Base-by-base conservation (phyloP, 2,329 filamentous ascomycete species). In the Pseudogymnoascus sp. region DNA sequence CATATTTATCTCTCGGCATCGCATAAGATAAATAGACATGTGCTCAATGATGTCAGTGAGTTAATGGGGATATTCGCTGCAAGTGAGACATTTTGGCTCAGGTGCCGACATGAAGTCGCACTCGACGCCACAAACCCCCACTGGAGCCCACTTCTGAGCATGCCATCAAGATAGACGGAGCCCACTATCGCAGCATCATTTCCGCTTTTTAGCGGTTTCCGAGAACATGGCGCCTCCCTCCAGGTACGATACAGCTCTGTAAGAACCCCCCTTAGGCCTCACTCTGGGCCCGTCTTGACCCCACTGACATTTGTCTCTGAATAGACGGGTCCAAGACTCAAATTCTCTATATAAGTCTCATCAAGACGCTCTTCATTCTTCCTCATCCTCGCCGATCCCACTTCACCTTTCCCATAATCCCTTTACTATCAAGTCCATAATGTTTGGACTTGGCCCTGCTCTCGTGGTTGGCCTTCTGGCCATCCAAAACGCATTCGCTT, bases 401-500 rank as follows among this genome's bases (percentile, higher is more conserved):
- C 47, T 64, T 63, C 64, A 61, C 60, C 47, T 63, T 62, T 59
- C 60, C 50, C 50, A 56, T 35, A 33, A 56, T 14, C 50, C 50
- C 16, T 56, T 56, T 13, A 47, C 67, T 60, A 35, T 61, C 44
- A 63, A 69, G 65, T 76, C 78, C 68, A 75, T 80, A 71, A 82
- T 83, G 80, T 76, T 82, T 68, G 74, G 79, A 61, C 67, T 84
- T 66, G 76, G 79, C 26, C 80, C 80, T 63, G 73, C 81, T 33
- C 67, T 84, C 33, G 72, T 85, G 29, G 73, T 84, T 64, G 80
- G 81, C 74, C 77, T 78, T 61, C 74, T 78, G 66, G 81, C 79
- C 73, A 72, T 82, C 61, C 82, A 84, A 73, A 72, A 75, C 42
- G 79, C 81, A 67, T 70, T 84, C 47, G 80, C 80, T 50, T 75